Evolutionary conservation across 1,139 yeast genomes (phyloP).

Genomic region (Sugiyamaella japonica): DNA sequence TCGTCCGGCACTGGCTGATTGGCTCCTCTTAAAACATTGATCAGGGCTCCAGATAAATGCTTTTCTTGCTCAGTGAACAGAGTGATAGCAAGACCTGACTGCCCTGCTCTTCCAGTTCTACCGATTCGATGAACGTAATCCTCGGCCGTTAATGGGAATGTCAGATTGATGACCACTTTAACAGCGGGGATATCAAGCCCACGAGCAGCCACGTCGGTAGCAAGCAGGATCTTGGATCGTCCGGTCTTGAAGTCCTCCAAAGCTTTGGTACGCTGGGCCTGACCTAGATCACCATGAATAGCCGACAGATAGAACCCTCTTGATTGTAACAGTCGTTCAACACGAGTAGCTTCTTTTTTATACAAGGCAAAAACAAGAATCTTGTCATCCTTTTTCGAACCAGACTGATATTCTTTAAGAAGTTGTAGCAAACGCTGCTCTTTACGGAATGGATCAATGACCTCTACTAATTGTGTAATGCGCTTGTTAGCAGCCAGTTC

Average conservation of each 20-base stretch:
- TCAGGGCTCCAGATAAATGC: constrained; percentile 92
- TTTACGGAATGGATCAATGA: constrained; percentile 77
- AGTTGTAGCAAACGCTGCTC: constrained; percentile 73
- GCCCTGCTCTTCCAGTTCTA: constrained; percentile 98
- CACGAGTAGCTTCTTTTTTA: constrained; percentile 93
- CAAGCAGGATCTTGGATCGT: constrained; percentile 70
- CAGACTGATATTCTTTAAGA: constrained; percentile 72
- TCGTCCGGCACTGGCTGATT: constrained; percentile 97
- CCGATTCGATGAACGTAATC: constrained; percentile 98
- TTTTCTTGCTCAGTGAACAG: constrained; percentile 96
- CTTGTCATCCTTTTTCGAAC: constrained; percentile 64
- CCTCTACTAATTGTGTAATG: constrained; percentile 92
- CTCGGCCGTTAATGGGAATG: constrained; percentile 96
- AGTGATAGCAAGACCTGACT: constrained; percentile 91
- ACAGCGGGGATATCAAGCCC: constrained; percentile 98
- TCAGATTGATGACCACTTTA: constrained; percentile 89
- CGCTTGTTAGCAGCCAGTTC: constrained; percentile 92
- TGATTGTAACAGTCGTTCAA: constrained; percentile 71
- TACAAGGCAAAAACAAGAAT: constrained; percentile 89
- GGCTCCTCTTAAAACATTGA: constrained; percentile 90
- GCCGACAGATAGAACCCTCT: constrained; percentile 85
- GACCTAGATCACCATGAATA: constrained; percentile 93
- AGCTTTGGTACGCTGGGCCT: constrained; percentile 88
- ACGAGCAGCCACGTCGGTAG: constrained; percentile 99
- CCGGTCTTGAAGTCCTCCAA: constrained; percentile 84